These are phyloP conservation scores for Earliella scabrosa DNA, from an alignment of 1,284 basidiomycete genomes.

Conservation along the genomic window DNA sequence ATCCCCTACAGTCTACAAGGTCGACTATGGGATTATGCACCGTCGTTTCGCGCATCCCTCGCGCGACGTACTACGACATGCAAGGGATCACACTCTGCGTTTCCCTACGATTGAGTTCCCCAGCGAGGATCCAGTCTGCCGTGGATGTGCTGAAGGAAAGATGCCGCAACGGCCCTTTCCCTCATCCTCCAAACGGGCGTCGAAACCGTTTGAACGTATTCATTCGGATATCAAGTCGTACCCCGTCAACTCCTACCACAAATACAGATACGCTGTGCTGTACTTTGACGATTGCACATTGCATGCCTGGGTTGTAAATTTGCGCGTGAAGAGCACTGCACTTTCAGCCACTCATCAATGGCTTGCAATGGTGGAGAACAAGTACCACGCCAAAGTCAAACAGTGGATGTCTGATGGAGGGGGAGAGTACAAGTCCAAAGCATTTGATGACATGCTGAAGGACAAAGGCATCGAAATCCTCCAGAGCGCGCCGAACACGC, in stretches of 20 bases:
- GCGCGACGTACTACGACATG: constrained; percentile 10
- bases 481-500: constrained; percentile 23
- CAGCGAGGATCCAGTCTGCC: constrained; percentile 15
- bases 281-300: constrained; percentile 37
- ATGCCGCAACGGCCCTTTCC: constrained; percentile 14
- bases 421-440: not conserved
- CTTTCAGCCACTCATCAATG: not conserved
- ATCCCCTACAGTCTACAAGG: not conserved
- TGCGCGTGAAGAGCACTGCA: not conserved
- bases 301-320: not conserved
- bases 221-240: constrained; percentile 30
- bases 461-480: constrained; percentile 29
- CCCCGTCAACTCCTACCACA: constrained; percentile 26
- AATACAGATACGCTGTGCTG: constrained; percentile 31
- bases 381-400: not conserved
- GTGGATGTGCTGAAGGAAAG: constrained; percentile 32
- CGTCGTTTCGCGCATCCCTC: not conserved
- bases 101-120: constrained; percentile 21
- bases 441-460: not conserved
- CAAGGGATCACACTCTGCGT: constrained; percentile 7
- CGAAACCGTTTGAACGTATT: constrained; percentile 23
- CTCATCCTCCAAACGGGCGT: constrained; percentile 7
- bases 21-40: constrained; percentile 6
- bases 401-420: not conserved
- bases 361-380: not conserved